Evolutionary conservation across 768 basidiomycete species (phyloP), one percentile per base, ranked within the genome.

Genomic region (Kwoniella europaea): DNA sequence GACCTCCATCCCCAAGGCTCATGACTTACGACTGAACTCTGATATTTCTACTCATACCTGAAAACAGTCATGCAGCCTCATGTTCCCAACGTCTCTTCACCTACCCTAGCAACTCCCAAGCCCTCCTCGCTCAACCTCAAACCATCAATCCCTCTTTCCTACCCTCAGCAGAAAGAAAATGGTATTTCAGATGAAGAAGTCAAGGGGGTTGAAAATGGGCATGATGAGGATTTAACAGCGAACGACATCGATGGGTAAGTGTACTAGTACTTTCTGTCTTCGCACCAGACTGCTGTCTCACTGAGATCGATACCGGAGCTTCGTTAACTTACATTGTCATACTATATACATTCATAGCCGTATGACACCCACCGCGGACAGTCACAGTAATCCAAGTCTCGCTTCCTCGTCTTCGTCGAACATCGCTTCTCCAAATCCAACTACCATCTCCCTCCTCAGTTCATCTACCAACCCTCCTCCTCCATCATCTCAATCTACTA

Each of bases 291-390:
- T 56, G 24, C 24, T n/a, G 12, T 22, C 12, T 4, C 20, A 27
- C 24, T 4, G 3, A 16, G 16, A 52, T 20, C 24, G 55, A 13
- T 56, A 16, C 12, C 24, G 22, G 13, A 20, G 12, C 24, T 27
- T 6, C 6, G n/a, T n/a, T 13, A 27, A 59, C 57, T n/a, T 24
- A 59, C 29, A 35, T 35, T 35, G 35, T 59, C 16, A 29, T 22
- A 9, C 61, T 63, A 41, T 53, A 20, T 53, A 29, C 22, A 5
- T 15, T 10, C 24, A 27, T 20, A 70, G 68, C 20, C 68, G 56
- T 6, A 58, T 70, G 4, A 70, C 68, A 29, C 68, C 68, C 24
- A 63, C 62, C 2, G 68, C 65, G n/a, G 65, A 67, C 46, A 58
- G 53, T 43, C 59, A 22, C 20, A 61, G 59, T n/a, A 61, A 61